Conservation (phyloP, 345 rosid species). For the Boechera divaricarpa region DNA sequence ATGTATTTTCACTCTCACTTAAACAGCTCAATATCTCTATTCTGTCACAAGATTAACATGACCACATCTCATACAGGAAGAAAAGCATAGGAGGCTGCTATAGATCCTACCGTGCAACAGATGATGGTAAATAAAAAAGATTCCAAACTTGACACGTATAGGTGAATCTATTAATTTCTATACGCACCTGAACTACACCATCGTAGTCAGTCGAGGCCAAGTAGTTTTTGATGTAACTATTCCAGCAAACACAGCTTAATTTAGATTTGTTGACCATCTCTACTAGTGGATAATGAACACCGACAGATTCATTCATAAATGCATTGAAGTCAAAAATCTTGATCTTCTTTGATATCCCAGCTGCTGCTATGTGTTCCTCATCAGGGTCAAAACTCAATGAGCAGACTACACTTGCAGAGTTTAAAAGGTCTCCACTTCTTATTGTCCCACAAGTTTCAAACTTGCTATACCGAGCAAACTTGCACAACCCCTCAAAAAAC, state of each 20-base stretch:
- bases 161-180: conserved; percentile 16
- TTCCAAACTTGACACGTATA: conserved; percentile 13
- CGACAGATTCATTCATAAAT: conserved; percentile 70
- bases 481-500: conserved; percentile 81
- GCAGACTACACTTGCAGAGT: conserved; percentile 79
- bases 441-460: conserved; percentile 74
- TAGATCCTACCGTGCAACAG: not conserved
- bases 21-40: not conserved
- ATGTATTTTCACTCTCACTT: conserved; percentile 13
- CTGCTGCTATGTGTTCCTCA: conserved; percentile 80
- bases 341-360: conserved; percentile 89
- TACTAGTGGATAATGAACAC: conserved; percentile 80
- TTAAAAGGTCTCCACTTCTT: conserved; percentile 75
- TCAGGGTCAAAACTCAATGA: conserved; percentile 83
- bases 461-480: conserved; percentile 76
- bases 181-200: conserved; percentile 76
- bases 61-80: not conserved
- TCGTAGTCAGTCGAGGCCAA: conserved; percentile 91
- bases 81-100: conserved; percentile 4
- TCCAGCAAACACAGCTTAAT: conserved; percentile 93
- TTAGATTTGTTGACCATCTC: conserved; percentile 85
- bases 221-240: conserved; percentile 83
- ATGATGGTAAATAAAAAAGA: conserved; percentile 14
- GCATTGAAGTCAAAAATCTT: conserved; percentile 77
- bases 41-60: not conserved